phyloP scores from a whole-genome alignment of 192 early-diverging fungal genomes.

The Coemansia sp. region DNA sequence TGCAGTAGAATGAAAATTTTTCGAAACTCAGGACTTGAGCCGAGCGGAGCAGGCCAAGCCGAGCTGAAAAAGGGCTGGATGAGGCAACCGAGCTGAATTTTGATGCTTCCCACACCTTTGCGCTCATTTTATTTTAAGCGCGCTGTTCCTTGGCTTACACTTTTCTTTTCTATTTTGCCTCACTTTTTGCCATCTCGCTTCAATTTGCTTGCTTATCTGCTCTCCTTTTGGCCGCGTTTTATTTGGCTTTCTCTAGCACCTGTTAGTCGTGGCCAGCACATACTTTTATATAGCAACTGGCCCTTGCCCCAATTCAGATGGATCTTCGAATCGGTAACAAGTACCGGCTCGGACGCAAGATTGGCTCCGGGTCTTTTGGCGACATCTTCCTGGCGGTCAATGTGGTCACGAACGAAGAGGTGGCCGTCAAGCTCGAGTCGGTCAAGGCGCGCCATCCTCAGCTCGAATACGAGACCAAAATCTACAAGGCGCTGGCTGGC shows the following conservation, averaged over 20 bases:
- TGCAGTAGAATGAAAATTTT: conserved; percentile 3
- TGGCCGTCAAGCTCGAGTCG: conserved; percentile 96
- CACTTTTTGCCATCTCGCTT: conserved; percentile 5
- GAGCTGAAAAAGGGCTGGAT: not conserved
- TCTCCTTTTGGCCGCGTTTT: not conserved
- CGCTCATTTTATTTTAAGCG: conserved; percentile 8
- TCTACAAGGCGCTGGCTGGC: conserved; percentile 92
- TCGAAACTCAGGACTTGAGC: not conserved
- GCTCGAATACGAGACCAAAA: conserved; percentile 94
- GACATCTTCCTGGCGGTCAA: conserved; percentile 94
- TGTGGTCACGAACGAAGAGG: conserved; percentile 88
- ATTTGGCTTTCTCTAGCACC: not conserved
- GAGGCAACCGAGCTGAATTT: not conserved
- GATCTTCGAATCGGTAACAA: conserved; percentile 90
- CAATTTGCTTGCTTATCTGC: conserved; percentile 10
- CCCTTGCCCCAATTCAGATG: conserved; percentile 45
- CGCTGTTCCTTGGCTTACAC: conserved; percentile 5
- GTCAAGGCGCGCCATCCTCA: conserved; percentile 95
- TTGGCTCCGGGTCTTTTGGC: conserved; percentile 97
- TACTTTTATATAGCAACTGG: conserved; percentile 10
- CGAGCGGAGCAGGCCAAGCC: conserved; percentile 3
- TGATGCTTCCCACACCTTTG: no score
- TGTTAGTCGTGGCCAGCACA: conserved; percentile 13
- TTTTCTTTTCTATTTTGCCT: conserved; percentile 10
- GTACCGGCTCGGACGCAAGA: conserved; percentile 92